Conservation (phyloP, 768 basidiomycete species). For the Auricularia auricula-judae region DNA sequence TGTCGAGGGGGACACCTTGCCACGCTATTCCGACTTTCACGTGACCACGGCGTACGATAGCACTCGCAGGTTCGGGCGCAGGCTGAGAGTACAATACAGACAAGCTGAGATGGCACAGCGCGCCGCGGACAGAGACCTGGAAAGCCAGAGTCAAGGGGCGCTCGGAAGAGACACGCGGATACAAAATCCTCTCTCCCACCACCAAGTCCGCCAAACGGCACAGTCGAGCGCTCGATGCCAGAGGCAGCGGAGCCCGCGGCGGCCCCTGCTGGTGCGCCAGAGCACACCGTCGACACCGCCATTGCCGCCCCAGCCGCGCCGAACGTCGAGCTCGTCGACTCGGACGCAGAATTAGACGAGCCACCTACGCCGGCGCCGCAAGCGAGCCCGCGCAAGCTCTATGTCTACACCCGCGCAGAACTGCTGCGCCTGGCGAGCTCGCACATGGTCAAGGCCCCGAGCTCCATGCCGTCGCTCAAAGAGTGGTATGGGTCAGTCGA, state of each 20-base stretch:
- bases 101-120: no score
- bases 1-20: no score
- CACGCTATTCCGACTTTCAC: no score
- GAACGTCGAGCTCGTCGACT: background rate
- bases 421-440: conserved; percentile 60
- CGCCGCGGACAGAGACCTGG: no score
- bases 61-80: no score
- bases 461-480: conserved; percentile 71
- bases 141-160: no score
- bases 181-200: background rate
- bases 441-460: conserved; percentile 60
- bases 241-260: conserved; percentile 20
- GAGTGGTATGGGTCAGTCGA: conserved; percentile 80
- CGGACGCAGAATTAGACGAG: background rate
- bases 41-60: no score
- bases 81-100: no score
- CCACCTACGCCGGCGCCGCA: background rate
- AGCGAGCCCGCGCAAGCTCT: background rate
- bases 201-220: conserved; percentile 7
- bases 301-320: background rate
- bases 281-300: background rate
- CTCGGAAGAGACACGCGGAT: no score
- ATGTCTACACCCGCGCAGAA: conserved; percentile 55
- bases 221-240: conserved; percentile 22
- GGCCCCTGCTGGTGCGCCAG: conserved; percentile 8